Evolutionary conservation across 2,329 filamentous ascomycete genomes (phyloP).

Genomic region (Arthroderma sp.): DNA sequence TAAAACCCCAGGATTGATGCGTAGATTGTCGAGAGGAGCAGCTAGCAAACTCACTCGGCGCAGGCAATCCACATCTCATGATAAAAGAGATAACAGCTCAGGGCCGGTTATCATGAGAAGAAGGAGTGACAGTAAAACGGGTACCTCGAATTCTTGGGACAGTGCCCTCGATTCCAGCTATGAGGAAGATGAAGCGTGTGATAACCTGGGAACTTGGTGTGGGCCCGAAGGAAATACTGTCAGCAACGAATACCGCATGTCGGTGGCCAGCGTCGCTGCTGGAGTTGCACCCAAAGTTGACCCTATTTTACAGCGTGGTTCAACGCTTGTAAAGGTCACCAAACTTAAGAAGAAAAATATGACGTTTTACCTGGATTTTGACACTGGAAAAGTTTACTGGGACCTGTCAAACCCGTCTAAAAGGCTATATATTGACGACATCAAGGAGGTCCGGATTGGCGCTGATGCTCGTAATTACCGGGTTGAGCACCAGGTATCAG

Average conservation of each 20-base stretch:
- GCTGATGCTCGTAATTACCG: constrained; percentile 79
- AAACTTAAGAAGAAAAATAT: constrained; percentile 66
- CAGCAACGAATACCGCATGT: constrained; percentile 24
- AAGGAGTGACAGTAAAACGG: constrained; percentile 78
- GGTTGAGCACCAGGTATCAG: constrained; percentile 62
- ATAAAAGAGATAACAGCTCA: constrained; percentile 72
- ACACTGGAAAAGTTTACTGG: constrained; percentile 80
- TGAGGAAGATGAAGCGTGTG: constrained; percentile 36
- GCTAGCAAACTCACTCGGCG: constrained; percentile 56
- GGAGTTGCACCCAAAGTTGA: constrained; percentile 58
- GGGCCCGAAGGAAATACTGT: constrained; percentile 28
- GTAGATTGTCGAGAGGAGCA: constrained; percentile 71
- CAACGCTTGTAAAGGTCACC: constrained; percentile 66
- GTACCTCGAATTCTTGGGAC: constrained; percentile 38
- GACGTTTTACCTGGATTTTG: constrained; percentile 64
- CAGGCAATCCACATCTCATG: constrained; percentile 63
- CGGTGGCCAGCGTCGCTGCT: constrained; percentile 22
- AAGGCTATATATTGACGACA: constrained; percentile 86
- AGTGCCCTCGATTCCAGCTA: constrained; percentile 31
- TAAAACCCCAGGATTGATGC: constrained; percentile 58
- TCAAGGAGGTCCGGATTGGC: constrained; percentile 76
- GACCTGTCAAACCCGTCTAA: constrained; percentile 66
- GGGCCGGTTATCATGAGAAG: constrained; percentile 79
- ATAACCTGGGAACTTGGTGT: constrained; percentile 29
- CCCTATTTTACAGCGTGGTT: constrained; percentile 63